These are phyloP conservation scores for Nannochloropsis salina DNA, from an alignment of 108 stramenopile genomes.

Conservation along the genomic window DNA sequence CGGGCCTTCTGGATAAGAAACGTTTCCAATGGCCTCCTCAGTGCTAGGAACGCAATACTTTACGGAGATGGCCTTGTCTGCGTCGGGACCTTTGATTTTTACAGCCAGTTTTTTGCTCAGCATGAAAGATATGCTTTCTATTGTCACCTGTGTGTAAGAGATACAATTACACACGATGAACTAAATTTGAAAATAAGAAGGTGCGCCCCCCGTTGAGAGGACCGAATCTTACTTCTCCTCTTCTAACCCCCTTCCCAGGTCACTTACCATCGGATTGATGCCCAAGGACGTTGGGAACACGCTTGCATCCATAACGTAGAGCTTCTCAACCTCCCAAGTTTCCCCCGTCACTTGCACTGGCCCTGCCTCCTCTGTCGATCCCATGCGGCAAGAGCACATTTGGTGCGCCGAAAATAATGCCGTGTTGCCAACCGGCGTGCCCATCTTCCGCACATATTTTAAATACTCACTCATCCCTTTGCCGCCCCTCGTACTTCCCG, in stretches of 20 bases:
- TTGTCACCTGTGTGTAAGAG: not conserved
- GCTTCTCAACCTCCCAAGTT: slow-evolving; percentile 57
- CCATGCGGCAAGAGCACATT: slow-evolving; percentile 62
- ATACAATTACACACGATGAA: too few relatives aligned
- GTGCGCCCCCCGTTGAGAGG: too few relatives aligned
- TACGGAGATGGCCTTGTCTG: not conserved
- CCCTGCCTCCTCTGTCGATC: slow-evolving; percentile 36
- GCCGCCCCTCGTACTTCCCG: not conserved
- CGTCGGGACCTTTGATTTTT: not conserved
- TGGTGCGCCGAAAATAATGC: slow-evolving; percentile 58
- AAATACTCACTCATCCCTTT: slow-evolving; percentile 36
- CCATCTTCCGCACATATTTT: slow-evolving; percentile 29
- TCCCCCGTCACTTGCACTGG: slow-evolving; percentile 58
- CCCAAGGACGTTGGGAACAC: slow-evolving; percentile 61
- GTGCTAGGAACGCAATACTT: not conserved
- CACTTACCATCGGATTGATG: slow-evolving; percentile 61
- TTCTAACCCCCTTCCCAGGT: not conserved
- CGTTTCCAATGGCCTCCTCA: not conserved
- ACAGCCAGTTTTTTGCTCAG: not conserved
- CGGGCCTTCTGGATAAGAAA: not conserved
- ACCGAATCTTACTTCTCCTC: too few relatives aligned
- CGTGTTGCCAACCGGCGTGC: slow-evolving; percentile 27
- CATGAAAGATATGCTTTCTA: not conserved
- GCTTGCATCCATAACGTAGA: slow-evolving; percentile 61
- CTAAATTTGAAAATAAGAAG: too few relatives aligned